Base-by-base conservation (phyloP, 441 rosid species). In the Manihot esculenta region DNA sequence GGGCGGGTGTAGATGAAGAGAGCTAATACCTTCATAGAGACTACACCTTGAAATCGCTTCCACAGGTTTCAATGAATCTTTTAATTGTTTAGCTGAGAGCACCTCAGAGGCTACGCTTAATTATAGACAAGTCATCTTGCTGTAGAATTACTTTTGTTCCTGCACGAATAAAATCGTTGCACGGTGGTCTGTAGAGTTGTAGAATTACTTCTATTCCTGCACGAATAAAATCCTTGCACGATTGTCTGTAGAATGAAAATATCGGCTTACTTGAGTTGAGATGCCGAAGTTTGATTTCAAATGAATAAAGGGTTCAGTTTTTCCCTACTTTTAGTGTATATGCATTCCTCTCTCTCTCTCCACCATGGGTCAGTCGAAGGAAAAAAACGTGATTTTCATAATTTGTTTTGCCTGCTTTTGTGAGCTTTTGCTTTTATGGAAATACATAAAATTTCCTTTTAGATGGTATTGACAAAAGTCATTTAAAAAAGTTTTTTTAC, bases 1-100 rank as follows among this genome's bases (percentile, higher is more conserved):
- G 94, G 95, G 30, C 92, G 97, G 66, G 65, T 84, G 48, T 82
- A 83, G 84, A 51, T n/a, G 57, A 18, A 68, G 20, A 61, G 64
- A 23, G 71, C 67, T 44, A 45, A 50, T 66, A 20, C 7, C 6
- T n/a, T 48, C 1, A 10, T 20, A 1, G 49, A 6, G 14, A 9
- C n/a, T 11, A 0, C 23, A 26, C 23, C 1, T 48, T 2, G 5
- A 38, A 2, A 20, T 60, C 13, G 30, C 33, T 18, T 49, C 60
- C 2, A 12, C n/a, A 7, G 35, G 50, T 11, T 45, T 26, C 48
- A 47, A 60, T 33, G 59, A 17, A 38, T 30, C 12, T 45, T 27
- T 6, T 30, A 5, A 8, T 15, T 61, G n/a, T 38, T 7, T 18
- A n/a, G 26, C 47, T n/a, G 12, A n/a, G 14, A 9, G 13, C 18